These are phyloP conservation scores for Linum lewisii DNA, from an alignment of 345 rosid genomes.

Conservation along the genomic window DNA sequence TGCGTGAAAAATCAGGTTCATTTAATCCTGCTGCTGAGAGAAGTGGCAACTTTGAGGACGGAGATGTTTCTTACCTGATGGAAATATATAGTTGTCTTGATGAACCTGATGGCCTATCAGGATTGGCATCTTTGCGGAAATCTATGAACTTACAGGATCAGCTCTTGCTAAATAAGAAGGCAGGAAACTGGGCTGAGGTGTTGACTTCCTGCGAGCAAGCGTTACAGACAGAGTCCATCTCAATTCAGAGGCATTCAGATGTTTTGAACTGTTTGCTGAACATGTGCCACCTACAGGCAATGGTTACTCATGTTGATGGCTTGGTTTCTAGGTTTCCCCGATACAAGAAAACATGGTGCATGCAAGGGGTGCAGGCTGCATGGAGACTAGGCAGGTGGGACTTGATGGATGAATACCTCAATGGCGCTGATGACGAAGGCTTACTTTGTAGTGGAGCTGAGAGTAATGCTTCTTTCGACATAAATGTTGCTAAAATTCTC, in stretches of 20 bases:
- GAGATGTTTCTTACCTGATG: conserved; percentile 85
- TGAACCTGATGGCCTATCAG: conserved; percentile 91
- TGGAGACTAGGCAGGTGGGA: conserved; percentile 99
- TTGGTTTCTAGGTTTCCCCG: conserved; percentile 77
- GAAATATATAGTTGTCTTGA: conserved; percentile 89
- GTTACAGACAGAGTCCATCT: conserved; percentile 87
- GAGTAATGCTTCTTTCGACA: conserved; percentile 92
- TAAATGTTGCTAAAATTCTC: conserved; percentile 90
- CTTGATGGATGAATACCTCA: conserved; percentile 91
- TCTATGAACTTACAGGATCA: conserved; percentile 79
- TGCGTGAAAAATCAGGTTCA: conserved; percentile 75
- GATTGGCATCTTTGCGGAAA: conserved; percentile 80
- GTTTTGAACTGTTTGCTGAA: conserved; percentile 84
- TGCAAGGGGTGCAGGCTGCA: conserved; percentile 99
- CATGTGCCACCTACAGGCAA: conserved; percentile 97
- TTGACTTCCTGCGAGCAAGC: conserved; percentile 92
- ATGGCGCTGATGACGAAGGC: conserved; percentile 78
- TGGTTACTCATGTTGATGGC: conserved; percentile 95
- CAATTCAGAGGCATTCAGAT: conserved; percentile 89
- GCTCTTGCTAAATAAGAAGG: conserved; percentile 69
- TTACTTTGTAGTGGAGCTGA: conserved; percentile 79
- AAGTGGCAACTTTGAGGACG: conserved; percentile 77
- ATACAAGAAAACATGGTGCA: conserved; percentile 95
- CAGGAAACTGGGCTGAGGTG: conserved; percentile 97
- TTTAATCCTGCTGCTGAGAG: conserved; percentile 90